phyloP scores from a whole-genome alignment of 2,329 filamentous ascomycete species.

The Pseudogymnoascus sp. region DNA sequence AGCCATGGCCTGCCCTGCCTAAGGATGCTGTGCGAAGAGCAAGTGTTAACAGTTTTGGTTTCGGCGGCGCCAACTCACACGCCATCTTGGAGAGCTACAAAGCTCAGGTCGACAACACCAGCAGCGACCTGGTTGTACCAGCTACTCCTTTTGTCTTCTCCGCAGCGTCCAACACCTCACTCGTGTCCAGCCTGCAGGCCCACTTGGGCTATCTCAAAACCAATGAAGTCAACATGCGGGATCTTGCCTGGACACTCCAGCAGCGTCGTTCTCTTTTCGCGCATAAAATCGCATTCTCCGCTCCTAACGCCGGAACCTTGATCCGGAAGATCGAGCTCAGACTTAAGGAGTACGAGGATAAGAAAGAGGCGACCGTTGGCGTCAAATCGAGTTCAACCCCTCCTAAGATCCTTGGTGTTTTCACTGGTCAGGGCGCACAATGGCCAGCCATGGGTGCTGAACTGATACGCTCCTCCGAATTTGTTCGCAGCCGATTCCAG shows the following conservation, averaged over 20 bases:
- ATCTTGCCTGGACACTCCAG: not conserved
- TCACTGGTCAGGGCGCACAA: slow-evolving; percentile 24
- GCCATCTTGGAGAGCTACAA: slow-evolving; percentile 33
- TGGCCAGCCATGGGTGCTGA: slow-evolving; percentile 20
- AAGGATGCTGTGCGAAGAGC: slow-evolving; percentile 18
- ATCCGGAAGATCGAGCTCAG: slow-evolving; percentile 11
- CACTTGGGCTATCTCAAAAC: slow-evolving; percentile 1
- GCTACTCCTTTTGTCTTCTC: slow-evolving; percentile 18
- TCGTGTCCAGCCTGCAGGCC: not conserved
- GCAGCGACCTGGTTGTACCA: slow-evolving; percentile 22
- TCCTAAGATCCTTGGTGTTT: slow-evolving; percentile 15
- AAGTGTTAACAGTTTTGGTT: slow-evolving; percentile 31
- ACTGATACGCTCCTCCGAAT: slow-evolving; percentile 14
- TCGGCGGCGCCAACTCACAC: slow-evolving; percentile 42
- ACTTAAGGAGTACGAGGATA: not conserved
- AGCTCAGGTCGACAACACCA: slow-evolving; percentile 31
- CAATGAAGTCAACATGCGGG: not conserved
- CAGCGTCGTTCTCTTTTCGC: not conserved
- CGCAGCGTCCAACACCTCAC: slow-evolving; percentile 14
- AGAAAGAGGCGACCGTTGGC: not conserved
- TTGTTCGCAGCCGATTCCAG: not conserved
- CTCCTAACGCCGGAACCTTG: slow-evolving; percentile 11
- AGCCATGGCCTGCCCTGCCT: slow-evolving; percentile 17
- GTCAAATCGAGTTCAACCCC: not conserved
- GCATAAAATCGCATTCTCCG: slow-evolving; percentile 6